Percentiles rank a stretch among this genome's conserved stretches.
Evolutionary conservation across 176 grass and related monocot genomes (phyloP).

Genomic region (Bolboschoenus planiculmis): DNA sequence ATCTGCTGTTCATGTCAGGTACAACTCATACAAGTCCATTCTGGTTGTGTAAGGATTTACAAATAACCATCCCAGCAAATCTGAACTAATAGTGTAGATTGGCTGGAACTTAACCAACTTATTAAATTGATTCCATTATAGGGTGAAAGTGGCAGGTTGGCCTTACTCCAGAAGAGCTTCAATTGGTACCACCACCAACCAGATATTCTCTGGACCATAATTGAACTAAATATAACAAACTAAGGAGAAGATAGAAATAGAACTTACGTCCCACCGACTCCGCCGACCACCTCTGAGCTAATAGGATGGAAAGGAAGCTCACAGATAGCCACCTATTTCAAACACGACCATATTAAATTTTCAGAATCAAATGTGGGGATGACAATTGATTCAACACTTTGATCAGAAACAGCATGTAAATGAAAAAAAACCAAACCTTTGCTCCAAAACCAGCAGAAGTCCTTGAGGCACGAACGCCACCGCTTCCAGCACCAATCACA

Average conservation of each 20-base stretch:
- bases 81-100: not conserved
- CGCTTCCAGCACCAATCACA: slow-evolving; percentile 92
- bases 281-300: slow-evolving; percentile 73
- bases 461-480: slow-evolving; percentile 83
- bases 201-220: not conserved
- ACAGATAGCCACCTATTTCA: slow-evolving; percentile 70
- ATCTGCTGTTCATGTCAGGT: not conserved
- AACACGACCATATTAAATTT: not conserved
- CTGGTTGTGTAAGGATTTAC: not conserved
- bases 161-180: not conserved
- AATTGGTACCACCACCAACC: not conserved
- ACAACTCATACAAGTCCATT: not conserved
- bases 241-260: not conserved
- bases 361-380: not conserved
- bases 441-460: slow-evolving; percentile 69
- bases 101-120: not conserved
- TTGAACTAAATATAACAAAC: not conserved
- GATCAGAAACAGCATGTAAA: not conserved
- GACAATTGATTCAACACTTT: not conserved
- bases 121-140: not conserved
- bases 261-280: slow-evolving; percentile 86
- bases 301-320: slow-evolving; percentile 98
- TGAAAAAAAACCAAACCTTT: slow-evolving; percentile 38
- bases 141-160: not conserved
- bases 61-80: not conserved